phyloP scores from a whole-genome alignment of 2,329 filamentous ascomycete genomes.

The Chrysosporium keratinophilum region DNA sequence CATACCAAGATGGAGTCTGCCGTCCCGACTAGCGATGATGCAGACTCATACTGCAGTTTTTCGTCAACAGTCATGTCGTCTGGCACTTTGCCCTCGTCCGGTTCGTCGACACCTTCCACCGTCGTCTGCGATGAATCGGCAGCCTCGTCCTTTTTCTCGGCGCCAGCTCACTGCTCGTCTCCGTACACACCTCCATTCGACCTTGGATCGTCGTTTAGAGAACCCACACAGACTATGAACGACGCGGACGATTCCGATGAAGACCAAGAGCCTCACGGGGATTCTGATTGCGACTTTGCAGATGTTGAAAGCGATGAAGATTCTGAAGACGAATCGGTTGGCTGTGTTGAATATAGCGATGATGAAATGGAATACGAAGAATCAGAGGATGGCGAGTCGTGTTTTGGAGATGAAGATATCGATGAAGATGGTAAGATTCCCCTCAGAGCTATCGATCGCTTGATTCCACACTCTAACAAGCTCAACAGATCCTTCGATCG shows the following conservation, averaged over 20 bases:
- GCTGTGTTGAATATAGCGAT: conserved; percentile 6
- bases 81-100: not conserved
- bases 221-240: not conserved
- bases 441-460: not conserved
- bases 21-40: not conserved
- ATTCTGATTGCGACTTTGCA: conserved; percentile 10
- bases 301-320: conserved; percentile 8
- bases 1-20: not conserved
- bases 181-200: conserved; percentile 2
- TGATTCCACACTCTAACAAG: not conserved
- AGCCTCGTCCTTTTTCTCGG: conserved; percentile 4
- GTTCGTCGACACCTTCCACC: conserved; percentile 7
- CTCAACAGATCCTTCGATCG: not conserved
- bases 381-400: conserved; percentile 9
- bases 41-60: conserved; percentile 7
- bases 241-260: conserved; percentile 5
- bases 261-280: not conserved
- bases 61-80: not conserved
- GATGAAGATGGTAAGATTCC: conserved; percentile 7
- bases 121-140: not conserved
- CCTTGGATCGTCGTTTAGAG: not conserved
- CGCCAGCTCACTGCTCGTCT: not conserved
- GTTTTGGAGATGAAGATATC: conserved; percentile 2
- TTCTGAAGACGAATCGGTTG: conserved; percentile 7
- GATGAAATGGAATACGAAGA: conserved; percentile 12